Conservation (phyloP, 2,329 filamentous ascomycete genomes). For the Aspergillus unguis region DNA sequence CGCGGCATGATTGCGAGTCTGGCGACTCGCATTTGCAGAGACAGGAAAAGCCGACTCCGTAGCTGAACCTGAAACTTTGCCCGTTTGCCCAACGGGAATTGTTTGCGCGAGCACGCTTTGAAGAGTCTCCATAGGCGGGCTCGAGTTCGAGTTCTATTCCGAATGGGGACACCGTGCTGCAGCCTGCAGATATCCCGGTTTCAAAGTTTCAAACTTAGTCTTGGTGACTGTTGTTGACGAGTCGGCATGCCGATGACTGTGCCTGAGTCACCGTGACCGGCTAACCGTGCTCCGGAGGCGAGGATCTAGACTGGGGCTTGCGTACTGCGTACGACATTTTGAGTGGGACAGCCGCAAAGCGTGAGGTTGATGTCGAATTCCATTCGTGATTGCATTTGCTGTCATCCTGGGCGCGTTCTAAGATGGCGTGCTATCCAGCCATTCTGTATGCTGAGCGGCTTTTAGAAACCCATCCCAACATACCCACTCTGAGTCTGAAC, state of each 20-base stretch:
- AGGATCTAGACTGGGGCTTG: constrained; percentile 8
- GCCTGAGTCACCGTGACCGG: constrained; percentile 4
- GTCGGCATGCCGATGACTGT: constrained; percentile 20
- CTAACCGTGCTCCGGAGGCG: constrained; percentile 12
- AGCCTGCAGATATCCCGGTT: not conserved
- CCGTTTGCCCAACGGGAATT: not conserved
- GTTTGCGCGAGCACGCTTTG: not conserved
- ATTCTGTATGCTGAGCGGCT: not conserved
- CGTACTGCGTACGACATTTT: not conserved
- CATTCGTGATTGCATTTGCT: not conserved
- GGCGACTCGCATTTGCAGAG: too few species aligned
- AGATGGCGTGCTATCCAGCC: not conserved
- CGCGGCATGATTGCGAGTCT: not conserved
- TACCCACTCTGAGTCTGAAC: too few species aligned
- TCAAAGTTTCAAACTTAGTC: too few species aligned
- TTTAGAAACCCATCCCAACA: too few species aligned
- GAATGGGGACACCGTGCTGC: constrained; percentile 17
- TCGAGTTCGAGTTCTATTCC: constrained; percentile 11
- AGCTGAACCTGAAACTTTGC: constrained; percentile 5
- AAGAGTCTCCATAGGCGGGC: not conserved
- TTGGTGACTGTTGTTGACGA: not conserved
- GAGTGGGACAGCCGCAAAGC: constrained; percentile 1
- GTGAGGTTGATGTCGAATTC: not conserved
- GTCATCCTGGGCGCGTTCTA: not conserved
- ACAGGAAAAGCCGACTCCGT: too few species aligned